Percentiles rank a stretch among this genome's conserved stretches.
Evolutionary conservation across 495 filamentous ascomycete species (phyloP).

Genomic region (Staphylotrichum longicolle): DNA sequence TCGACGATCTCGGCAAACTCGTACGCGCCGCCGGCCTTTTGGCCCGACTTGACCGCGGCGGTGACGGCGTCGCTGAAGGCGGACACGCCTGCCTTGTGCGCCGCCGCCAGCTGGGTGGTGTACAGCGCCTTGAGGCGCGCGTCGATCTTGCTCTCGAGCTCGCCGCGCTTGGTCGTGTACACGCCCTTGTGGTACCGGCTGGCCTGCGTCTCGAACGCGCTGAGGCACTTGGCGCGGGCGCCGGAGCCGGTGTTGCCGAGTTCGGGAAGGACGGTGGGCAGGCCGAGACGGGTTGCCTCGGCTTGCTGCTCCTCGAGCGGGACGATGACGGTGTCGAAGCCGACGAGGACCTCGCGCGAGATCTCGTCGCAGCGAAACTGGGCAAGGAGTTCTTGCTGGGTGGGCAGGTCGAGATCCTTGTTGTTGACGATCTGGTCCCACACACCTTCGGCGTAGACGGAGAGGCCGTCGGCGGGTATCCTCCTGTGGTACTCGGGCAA

Average conservation of each 20-base stretch:
- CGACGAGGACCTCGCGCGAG: conserved; percentile 73
- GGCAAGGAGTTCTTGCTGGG: conserved; percentile 92
- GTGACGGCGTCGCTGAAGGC: conserved; percentile 83
- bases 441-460: conserved; percentile 85
- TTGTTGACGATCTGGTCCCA: conserved; percentile 99
- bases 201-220: conserved; percentile 82
- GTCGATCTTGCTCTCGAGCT: conserved; percentile 85
- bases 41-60: conserved; percentile 73
- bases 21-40: conserved; percentile 84
- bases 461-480: conserved; percentile 93
- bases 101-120: conserved; percentile 77
- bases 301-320: conserved; percentile 86
- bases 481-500: conserved; percentile 91
- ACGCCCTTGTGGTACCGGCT: conserved; percentile 96
- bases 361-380: conserved; percentile 99
- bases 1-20: conserved; percentile 95
- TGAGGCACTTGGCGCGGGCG: conserved; percentile 70
- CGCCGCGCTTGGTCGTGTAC: conserved; percentile 76
- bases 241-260: conserved; percentile 72
- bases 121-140: conserved; percentile 81
- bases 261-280: conserved; percentile 66
- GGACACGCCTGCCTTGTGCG: conserved; percentile 84
- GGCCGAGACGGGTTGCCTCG: conserved; percentile 66
- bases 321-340: conserved; percentile 75
- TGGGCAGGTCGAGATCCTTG: conserved; percentile 94